These are phyloP conservation scores for Hansenula sp. DNA, from an alignment of 1,139 yeast genomes.

Conservation along the genomic window DNA sequence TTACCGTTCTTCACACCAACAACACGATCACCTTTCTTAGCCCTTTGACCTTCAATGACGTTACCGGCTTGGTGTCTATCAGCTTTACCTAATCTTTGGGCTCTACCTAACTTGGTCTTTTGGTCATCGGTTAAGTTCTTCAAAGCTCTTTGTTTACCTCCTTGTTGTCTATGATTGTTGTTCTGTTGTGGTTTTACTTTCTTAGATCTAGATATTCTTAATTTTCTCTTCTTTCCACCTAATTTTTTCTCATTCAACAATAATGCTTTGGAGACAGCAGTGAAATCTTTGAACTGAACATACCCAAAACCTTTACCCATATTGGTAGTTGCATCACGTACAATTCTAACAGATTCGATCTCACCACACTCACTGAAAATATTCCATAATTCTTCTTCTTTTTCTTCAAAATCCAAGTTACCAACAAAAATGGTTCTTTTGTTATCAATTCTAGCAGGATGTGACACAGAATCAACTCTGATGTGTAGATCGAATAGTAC, in stretches of 20 bases:
- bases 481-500: conserved; percentile 71
- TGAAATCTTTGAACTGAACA: conserved; percentile 83
- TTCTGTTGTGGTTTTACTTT: conserved; percentile 38
- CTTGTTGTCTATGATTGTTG: conserved; percentile 16
- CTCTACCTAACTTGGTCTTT: conserved; percentile 78
- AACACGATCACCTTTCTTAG: conserved; percentile 61
- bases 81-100: conserved; percentile 72
- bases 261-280: conserved; percentile 79
- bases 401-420: conserved; percentile 87
- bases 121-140: conserved; percentile 53
- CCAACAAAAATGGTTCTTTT: conserved; percentile 89
- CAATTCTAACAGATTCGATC: conserved; percentile 84
- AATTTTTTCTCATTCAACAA: conserved; percentile 63
- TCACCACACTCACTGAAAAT: conserved; percentile 69
- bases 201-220: conserved; percentile 80
- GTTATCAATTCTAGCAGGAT: conserved; percentile 84
- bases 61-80: conserved; percentile 67
- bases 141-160: conserved; percentile 12
- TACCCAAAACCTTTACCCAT: conserved; percentile 97
- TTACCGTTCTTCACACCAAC: conserved; percentile 57
- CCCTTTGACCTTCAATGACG: conserved; percentile 73
- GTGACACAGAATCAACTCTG: conserved; percentile 88
- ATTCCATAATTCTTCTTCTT: conserved; percentile 85
- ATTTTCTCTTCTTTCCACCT: conserved; percentile 49
- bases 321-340: conserved; percentile 90